Percentiles rank a stretch among this genome's conserved stretches.
phyloP scores from a whole-genome alignment of 129 eudicot species.

The Arctium lappa region DNA sequence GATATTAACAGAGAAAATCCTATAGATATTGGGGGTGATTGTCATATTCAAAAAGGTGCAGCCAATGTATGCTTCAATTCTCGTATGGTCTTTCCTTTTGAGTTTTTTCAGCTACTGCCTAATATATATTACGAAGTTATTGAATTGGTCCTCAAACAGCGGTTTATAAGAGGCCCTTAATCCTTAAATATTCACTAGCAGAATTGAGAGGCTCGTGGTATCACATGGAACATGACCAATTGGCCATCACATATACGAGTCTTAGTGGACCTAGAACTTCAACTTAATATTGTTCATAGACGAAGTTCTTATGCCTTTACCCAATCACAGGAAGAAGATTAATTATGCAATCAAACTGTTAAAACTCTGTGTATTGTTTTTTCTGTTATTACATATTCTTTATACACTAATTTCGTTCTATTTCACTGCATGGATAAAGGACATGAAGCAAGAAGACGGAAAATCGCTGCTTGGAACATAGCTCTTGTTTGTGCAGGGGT shows the following conservation, averaged over 20 bases:
- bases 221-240: not conserved
- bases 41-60: slow-evolving; percentile 40
- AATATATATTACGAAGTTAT: not conserved
- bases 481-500: slow-evolving; percentile 37
- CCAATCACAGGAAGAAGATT: not conserved
- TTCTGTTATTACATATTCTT: not conserved
- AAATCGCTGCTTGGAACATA: slow-evolving; percentile 49
- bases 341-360: not conserved
- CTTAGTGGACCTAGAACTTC: not conserved
- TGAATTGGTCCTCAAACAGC: not conserved
- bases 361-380: not conserved
- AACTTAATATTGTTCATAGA: not conserved
- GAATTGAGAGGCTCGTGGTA: not conserved
- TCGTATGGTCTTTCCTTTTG: not conserved
- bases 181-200: not conserved
- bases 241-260: not conserved
- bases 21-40: slow-evolving; percentile 19
- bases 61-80: slow-evolving; percentile 37
- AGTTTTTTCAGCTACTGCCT: not conserved
- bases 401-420: not conserved
- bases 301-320: not conserved
- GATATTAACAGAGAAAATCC: slow-evolving; percentile 11
- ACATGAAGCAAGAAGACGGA: slow-evolving; percentile 34
- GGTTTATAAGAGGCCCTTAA: not conserved
- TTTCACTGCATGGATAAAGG: slow-evolving; percentile 19